phyloP scores from a whole-genome alignment of 148 eudicot genomes.

The Cornus kousa region DNA sequence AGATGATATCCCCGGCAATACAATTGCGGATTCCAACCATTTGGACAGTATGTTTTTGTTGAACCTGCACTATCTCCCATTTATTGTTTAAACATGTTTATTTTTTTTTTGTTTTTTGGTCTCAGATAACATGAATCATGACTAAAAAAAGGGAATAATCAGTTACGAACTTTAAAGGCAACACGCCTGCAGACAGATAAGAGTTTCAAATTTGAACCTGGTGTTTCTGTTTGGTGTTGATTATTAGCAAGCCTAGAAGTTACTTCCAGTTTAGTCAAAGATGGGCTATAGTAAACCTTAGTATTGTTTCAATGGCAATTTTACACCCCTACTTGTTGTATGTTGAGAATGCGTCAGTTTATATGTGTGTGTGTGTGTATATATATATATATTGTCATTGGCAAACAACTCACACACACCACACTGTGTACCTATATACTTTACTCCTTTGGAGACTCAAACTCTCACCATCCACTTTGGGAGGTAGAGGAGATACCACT shows the following conservation, averaged over 20 bases:
- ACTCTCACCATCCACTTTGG: no score
- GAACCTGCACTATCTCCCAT: background rate
- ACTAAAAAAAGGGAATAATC: no score
- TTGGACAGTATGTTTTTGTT: slow-evolving; percentile 34
- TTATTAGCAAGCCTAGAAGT: background rate
- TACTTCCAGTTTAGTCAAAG: background rate
- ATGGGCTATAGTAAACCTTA: no score
- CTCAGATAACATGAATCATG: no score
- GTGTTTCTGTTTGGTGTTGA: background rate
- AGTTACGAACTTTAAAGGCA: no score
- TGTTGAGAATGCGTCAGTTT: background rate
- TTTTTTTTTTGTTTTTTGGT: no score
- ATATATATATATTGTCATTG: no score
- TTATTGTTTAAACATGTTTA: background rate
- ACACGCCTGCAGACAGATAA: background rate
- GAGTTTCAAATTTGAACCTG: background rate
- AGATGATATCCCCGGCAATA: slow-evolving; percentile 15
- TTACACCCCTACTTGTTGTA: background rate
- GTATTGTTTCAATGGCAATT: background rate
- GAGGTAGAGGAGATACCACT: no score
- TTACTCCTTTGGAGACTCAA: no score
- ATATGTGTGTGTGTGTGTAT: background rate
- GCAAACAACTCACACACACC: no score
- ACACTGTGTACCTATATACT: no score
- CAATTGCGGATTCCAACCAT: slow-evolving; percentile 1